Evolutionary conservation across 148 eudicot species (phyloP).

Genomic region (Silene uniflora): DNA sequence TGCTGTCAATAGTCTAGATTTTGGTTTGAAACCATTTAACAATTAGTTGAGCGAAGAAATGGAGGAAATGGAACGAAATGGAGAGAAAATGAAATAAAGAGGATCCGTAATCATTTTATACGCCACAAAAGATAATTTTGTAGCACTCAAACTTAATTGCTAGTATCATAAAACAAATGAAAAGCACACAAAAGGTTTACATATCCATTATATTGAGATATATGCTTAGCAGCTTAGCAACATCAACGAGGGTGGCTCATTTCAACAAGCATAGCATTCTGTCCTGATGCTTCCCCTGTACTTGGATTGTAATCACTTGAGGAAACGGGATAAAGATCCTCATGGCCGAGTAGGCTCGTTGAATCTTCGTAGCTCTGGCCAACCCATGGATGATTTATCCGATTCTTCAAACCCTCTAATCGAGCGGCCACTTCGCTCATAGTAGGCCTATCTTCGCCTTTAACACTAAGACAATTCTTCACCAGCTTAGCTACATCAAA

Average conservation of each 20-base stretch:
- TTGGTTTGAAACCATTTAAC: too few relatives aligned
- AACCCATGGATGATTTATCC: conserved; percentile 6
- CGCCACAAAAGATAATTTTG: too few relatives aligned
- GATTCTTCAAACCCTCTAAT: conserved; percentile 17
- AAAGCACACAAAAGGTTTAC: too few relatives aligned
- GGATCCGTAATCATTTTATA: too few relatives aligned
- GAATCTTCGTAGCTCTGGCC: not conserved
- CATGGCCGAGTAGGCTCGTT: not conserved
- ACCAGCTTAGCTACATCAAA: conserved; percentile 10
- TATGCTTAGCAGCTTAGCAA: not conserved
- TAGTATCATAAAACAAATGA: too few relatives aligned
- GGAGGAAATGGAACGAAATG: too few relatives aligned
- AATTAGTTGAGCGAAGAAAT: too few relatives aligned
- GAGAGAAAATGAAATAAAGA: too few relatives aligned
- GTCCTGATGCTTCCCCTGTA: not conserved
- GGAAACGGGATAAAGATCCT: conserved; percentile 8
- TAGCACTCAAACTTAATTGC: too few relatives aligned
- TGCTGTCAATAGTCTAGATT: too few relatives aligned
- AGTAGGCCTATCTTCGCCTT: conserved; percentile 21
- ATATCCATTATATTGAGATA: not conserved
- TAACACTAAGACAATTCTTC: conserved; percentile 15
- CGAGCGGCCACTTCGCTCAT: conserved; percentile 22
- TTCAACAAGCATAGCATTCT: not conserved
- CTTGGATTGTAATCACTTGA: not conserved
- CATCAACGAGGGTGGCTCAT: conserved; percentile 7